Conservation (phyloP, 306 rosid genomes). For the Trichosanthes truncata region DNA sequence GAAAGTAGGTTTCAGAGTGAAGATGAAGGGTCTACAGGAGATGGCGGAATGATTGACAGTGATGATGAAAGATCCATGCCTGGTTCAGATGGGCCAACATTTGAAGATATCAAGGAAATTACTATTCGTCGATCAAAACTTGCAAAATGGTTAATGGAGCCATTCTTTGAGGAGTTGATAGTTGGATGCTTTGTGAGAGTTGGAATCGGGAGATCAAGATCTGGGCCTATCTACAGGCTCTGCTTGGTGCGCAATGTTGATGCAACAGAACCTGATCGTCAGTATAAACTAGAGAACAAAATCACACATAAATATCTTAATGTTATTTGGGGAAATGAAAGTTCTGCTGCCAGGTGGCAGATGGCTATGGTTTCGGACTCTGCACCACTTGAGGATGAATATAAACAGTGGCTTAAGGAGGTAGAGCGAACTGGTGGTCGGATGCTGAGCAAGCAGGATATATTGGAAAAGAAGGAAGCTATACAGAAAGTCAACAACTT, state of each 20-base stretch:
- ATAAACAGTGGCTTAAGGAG: constrained; percentile 80
- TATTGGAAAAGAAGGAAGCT: constrained; percentile 53
- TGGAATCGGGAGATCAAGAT: constrained; percentile 83
- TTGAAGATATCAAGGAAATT: constrained; percentile 72
- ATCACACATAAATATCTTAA: constrained; percentile 74
- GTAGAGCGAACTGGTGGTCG: constrained; percentile 75
- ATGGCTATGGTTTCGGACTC: constrained; percentile 95
- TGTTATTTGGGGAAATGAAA: constrained; percentile 87
- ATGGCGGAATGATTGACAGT: constrained; percentile 66
- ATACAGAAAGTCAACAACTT: constrained; percentile 51
- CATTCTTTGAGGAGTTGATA: constrained; percentile 87
- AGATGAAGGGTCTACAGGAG: constrained; percentile 58
- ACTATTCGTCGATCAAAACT: constrained; percentile 79
- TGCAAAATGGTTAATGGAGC: constrained; percentile 89
- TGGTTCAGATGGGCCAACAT: constrained; percentile 47
- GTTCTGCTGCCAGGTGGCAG: constrained; percentile 94
- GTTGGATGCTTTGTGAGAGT: constrained; percentile 97
- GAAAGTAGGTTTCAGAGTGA: constrained; percentile 68
- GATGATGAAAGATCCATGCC: constrained; percentile 58
- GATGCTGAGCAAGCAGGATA: constrained; percentile 55
- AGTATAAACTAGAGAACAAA: constrained; percentile 69
- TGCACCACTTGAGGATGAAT: constrained; percentile 69
- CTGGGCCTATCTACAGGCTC: constrained; percentile 74
- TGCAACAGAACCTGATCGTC: constrained; percentile 63
- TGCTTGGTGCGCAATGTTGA: constrained; percentile 89